Conservation (phyloP, 1,284 basidiomycete species). For the Pterulicium gracile region DNA sequence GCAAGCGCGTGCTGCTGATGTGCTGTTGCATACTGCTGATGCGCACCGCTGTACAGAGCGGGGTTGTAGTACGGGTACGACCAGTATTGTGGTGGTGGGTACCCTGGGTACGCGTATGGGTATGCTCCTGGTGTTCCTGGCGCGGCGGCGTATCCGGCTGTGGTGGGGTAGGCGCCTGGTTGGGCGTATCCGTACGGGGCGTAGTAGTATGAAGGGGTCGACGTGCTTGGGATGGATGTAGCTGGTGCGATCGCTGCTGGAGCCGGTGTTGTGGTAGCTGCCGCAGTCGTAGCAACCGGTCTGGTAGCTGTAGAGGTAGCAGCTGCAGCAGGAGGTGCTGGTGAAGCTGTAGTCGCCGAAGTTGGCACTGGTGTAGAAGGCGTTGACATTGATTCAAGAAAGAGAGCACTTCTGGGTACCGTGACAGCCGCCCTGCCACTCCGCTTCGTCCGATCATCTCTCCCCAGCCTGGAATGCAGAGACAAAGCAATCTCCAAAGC, state of each 20-base stretch:
- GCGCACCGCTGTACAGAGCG: neutral
- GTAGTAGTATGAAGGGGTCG: constrained; percentile 25
- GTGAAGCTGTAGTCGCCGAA: constrained; percentile 20
- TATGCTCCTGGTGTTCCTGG: neutral
- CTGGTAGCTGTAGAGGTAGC: constrained; percentile 12
- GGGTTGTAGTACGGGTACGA: neutral
- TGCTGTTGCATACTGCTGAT: neutral
- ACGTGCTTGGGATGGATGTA: constrained; percentile 43
- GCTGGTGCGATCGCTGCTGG: constrained; percentile 16
- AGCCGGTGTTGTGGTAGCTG: constrained; percentile 11
- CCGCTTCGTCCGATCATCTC: neutral
- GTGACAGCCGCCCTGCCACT: neutral
- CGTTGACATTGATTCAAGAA: neutral
- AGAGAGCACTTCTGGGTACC: too few species aligned
- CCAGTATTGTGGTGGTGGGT: neutral
- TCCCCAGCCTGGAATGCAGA: too few species aligned
- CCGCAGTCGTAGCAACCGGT: neutral
- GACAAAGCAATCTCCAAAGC: too few species aligned
- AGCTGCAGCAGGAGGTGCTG: constrained; percentile 22
- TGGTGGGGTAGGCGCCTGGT: constrained; percentile 1
- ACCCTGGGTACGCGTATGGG: neutral
- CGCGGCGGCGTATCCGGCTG: too few species aligned
- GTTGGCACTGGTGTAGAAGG: neutral
- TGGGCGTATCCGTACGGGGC: neutral
- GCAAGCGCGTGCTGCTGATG: neutral